Percentiles rank a stretch among this genome's conserved stretches.
Evolutionary conservation across 2,329 filamentous ascomycete genomes (phyloP).

Genomic region (Aspergillus flavus): DNA sequence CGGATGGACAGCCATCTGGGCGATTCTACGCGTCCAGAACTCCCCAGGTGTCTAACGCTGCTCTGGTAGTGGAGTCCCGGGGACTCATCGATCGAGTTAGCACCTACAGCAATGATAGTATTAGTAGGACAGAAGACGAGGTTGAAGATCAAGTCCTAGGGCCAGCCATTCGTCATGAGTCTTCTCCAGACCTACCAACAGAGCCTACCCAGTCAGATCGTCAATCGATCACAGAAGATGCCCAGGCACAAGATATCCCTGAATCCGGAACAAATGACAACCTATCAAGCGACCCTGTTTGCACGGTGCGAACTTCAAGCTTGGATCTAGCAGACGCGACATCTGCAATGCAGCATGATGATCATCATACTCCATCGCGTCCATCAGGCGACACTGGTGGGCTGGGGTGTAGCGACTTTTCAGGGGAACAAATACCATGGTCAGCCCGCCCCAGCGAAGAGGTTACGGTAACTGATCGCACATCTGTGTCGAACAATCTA

Average conservation of each 20-base stretch:
- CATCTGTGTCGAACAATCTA: slow-evolving; percentile 20
- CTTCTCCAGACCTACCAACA: neutral
- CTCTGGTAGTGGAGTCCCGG: neutral
- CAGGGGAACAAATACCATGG: slow-evolving; percentile 5
- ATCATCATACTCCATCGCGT: neutral
- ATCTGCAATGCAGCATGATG: neutral
- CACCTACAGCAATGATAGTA: neutral
- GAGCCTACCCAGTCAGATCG: neutral
- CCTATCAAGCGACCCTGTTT: neutral
- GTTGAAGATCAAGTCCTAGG: neutral
- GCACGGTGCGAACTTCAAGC: neutral
- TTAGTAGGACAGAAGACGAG: neutral
- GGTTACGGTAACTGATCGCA: slow-evolving; percentile 13
- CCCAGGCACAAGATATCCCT: neutral
- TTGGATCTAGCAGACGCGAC: neutral
- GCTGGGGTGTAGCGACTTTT: neutral
- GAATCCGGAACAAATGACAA: neutral
- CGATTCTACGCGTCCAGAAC: neutral
- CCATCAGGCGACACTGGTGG: neutral
- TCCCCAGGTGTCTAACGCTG: neutral
- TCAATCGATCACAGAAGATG: neutral
- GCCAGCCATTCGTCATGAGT: neutral
- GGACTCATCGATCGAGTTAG: neutral
- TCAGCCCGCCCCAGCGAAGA: slow-evolving; percentile 17
- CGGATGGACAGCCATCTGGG: neutral